These are phyloP conservation scores for Fragaria nilgerrensis DNA, from an alignment of 306 rosid species.

Conservation along the genomic window DNA sequence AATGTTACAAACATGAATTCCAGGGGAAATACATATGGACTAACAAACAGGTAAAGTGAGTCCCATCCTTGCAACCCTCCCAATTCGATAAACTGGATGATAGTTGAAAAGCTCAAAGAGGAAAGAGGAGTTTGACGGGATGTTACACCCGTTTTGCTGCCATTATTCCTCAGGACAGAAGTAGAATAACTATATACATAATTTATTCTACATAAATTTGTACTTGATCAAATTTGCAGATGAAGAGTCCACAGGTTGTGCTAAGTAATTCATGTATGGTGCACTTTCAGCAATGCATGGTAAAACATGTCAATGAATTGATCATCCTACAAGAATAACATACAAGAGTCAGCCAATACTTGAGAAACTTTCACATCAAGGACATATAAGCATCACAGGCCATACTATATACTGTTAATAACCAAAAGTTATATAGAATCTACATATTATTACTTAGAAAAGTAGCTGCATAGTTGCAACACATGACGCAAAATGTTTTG, in stretches of 20 bases:
- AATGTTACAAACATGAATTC: conserved; percentile 21
- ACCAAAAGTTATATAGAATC: background rate
- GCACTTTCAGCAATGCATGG: conserved; percentile 63
- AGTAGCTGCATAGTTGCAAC: background rate
- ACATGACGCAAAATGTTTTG: background rate
- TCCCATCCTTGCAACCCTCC: conserved; percentile 19
- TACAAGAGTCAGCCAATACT: conserved; percentile 22
- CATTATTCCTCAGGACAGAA: conserved; percentile 21
- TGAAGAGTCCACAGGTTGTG: conserved; percentile 8
- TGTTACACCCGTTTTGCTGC: conserved; percentile 13
- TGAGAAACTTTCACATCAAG: conserved; percentile 1
- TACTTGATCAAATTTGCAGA: conserved; percentile 25
- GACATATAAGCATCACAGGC: conserved; percentile 3
- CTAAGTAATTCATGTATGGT: conserved; percentile 40
- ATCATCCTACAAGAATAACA: conserved; percentile 58
- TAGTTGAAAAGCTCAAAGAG: background rate
- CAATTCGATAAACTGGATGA: conserved; percentile 1
- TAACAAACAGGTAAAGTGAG: conserved; percentile 10
- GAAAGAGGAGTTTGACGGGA: background rate
- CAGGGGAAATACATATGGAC: conserved; percentile 11
- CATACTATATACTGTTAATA: background rate
- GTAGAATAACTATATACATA: conserved; percentile 36
- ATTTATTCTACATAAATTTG: conserved; percentile 40
- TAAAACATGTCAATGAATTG: conserved; percentile 75
- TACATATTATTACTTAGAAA: background rate